Base-by-base conservation (phyloP, 1,284 basidiomycete species). In the Pholiota adiposa region DNA sequence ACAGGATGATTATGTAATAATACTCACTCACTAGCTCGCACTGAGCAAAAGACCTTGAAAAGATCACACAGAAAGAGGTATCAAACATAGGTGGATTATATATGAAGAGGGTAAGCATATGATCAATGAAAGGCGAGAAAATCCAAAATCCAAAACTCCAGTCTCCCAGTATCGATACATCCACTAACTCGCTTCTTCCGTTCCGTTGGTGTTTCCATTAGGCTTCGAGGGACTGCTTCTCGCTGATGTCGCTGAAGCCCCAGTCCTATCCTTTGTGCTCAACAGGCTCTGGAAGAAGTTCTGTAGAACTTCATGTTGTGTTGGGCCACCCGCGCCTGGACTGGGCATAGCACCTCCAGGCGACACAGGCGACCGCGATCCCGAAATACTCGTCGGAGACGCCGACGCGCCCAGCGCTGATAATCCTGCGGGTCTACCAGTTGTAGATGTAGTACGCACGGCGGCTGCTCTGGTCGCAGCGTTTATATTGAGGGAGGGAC, bases 241-340 rank as follows among this genome's bases (percentile, higher is more conserved):
- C 49, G 56, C 43, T 16, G 70, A 58, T 11, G 54, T 56, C n/a
- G n/a, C n/a, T n/a, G n/a, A n/a, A 44, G 54, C 61, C 9, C 64
- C 62, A 21, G 65, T 62, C n/a, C 86, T 79, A 63, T 88, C 88
- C 71, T 87, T 88, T 52, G 84, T 84, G 65, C 81, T 88, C 64
- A 94, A 74, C 67, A 94, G 72, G 62, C 87, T 90, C 75, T 92
- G 85, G 85, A 94, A 94, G 79, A 94, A 94, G 71, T 91, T 90
- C 66, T 93, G 90, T 62, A 94, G 71, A 6, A 94, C 90, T 70
- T 94, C 90, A 68, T 94, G 90, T 63, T 92, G 89, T 46, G 84
- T 83, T 71, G 85, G 87, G n/a, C 81, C 81, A 12, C 78, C 70
- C 14, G 62, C 62, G 46, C 63, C 65, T 25, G 70, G 64, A 46